Conservation (phyloP, 192 early-diverging fungal species). For the Coemansia aciculifera region DNA sequence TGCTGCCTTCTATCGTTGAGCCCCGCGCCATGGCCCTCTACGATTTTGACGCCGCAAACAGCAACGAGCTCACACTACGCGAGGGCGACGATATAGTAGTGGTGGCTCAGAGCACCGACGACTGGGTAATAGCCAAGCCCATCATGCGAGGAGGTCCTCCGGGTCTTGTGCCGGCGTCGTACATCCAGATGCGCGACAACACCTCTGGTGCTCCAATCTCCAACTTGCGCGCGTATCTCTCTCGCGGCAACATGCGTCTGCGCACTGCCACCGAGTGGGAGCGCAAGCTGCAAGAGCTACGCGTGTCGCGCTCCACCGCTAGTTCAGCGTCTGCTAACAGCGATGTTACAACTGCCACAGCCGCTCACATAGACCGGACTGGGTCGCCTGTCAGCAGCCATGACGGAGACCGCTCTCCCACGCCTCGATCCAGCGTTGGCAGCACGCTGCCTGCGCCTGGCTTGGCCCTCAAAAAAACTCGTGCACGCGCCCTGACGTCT, state of each 20-base stretch:
- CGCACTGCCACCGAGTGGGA: slow-evolving; percentile 60
- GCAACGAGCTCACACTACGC: slow-evolving; percentile 70
- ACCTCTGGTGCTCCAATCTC: slow-evolving; percentile 62
- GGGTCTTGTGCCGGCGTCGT: slow-evolving; percentile 74
- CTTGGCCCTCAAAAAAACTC: slow-evolving; percentile 18
- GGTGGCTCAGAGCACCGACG: slow-evolving; percentile 75
- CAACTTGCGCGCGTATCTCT: slow-evolving; percentile 63
- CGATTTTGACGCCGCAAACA: slow-evolving; percentile 70
- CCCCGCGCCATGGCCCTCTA: slow-evolving; percentile 73
- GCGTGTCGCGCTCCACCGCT: slow-evolving; percentile 29
- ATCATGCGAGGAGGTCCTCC: slow-evolving; percentile 63
- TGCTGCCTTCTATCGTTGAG: slow-evolving; percentile 26
- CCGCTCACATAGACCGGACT: slow-evolving; percentile 1
- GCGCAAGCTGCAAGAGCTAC: slow-evolving; percentile 57
- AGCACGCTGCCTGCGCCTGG: slow-evolving; percentile 16
- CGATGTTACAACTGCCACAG: slow-evolving; percentile 13
- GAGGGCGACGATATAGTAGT: slow-evolving; percentile 72
- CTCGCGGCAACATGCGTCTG: slow-evolving; percentile 41
- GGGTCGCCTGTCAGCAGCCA: slow-evolving; percentile 29
- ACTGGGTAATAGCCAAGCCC: slow-evolving; percentile 80
- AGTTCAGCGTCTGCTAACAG: slow-evolving; percentile 39
- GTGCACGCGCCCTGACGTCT: slow-evolving; percentile 44
- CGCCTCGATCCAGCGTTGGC: slow-evolving; percentile 33
- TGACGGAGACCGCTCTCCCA: slow-evolving; percentile 33
- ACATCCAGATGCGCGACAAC: slow-evolving; percentile 73